Base-by-base conservation (phyloP, 345 rosid species). In the Cardamine resedifolia region DNA sequence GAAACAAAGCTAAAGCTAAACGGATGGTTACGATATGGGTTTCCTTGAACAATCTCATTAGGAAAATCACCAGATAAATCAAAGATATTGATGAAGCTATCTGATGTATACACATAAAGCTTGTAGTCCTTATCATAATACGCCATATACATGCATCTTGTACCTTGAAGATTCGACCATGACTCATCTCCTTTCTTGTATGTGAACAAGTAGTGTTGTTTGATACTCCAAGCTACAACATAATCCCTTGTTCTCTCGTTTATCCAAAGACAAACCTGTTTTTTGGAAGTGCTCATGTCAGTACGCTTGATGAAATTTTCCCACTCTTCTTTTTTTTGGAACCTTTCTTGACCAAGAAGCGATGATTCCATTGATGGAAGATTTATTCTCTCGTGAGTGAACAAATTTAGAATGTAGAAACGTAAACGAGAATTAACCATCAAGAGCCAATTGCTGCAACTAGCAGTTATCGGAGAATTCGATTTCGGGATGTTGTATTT, bases 161-260 rank as follows among this genome's bases (percentile, higher is more conserved):
- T n/a, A 5, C 47, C 64, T 43, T 57, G 1, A 21, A n/a, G 12
- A 20, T 1, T 44, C 24, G 11, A 10, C 73, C 65, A 47, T 3
- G 45, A 44, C 16, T 69, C 57, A 44, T 69, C 73, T 30, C 65
- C 65, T 31, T 58, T 69, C 57, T 58, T 69, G 65, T 15, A 44
- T 3, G 73, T 12, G 43, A 69, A 69, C 56, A 69, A 69, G 43
- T 26, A 70, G 14, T 70, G 57, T 4, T 33, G 26, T 4, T 58
- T 70, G 34, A 15, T 6, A 69, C 73, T 23, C 65, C 65, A 58
- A 26, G 73, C 65, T n/a, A 33, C 57, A 23, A 58, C 66, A 58
- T 69, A 69, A 11, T 69, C 66, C 3, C 65, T 10, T 58, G 73
- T 69, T 58, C 65, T 45, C 57, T 69, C 73, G 33, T 58, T 58